phyloP scores from a whole-genome alignment of 148 eudicot species.

The Chenopodium berlandieri region DNA sequence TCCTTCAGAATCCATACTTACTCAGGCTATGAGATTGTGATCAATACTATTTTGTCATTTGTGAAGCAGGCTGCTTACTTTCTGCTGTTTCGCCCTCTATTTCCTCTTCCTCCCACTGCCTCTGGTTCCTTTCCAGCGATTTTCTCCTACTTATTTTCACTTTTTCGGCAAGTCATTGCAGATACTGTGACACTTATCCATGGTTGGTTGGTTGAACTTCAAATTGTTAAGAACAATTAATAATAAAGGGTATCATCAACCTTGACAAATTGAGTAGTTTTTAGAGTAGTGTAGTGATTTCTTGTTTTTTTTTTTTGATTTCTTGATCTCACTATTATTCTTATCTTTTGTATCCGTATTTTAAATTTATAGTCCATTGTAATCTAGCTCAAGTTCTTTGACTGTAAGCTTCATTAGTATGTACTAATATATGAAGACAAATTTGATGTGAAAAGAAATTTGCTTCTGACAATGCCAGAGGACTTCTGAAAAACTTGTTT shows the following conservation, averaged over 20 bases:
- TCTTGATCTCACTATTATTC: too few relatives aligned
- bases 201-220: background rate
- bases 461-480: background rate
- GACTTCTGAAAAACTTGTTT: background rate
- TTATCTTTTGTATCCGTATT: background rate
- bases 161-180: background rate
- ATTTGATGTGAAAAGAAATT: background rate
- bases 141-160: background rate
- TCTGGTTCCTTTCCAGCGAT: background rate
- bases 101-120: background rate
- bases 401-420: background rate
- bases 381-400: background rate
- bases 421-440: background rate
- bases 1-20: too few relatives aligned
- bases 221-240: too few relatives aligned
- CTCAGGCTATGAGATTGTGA: too few relatives aligned
- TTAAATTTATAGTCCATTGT: background rate
- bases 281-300: background rate
- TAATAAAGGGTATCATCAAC: background rate
- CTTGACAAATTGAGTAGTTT: background rate
- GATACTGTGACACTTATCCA: background rate
- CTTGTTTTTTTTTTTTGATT: background rate
- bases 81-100: background rate
- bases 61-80: background rate
- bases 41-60: too few relatives aligned